Conservation (phyloP, 2,329 filamentous ascomycete genomes). For the Plenodomus lindquistii region DNA sequence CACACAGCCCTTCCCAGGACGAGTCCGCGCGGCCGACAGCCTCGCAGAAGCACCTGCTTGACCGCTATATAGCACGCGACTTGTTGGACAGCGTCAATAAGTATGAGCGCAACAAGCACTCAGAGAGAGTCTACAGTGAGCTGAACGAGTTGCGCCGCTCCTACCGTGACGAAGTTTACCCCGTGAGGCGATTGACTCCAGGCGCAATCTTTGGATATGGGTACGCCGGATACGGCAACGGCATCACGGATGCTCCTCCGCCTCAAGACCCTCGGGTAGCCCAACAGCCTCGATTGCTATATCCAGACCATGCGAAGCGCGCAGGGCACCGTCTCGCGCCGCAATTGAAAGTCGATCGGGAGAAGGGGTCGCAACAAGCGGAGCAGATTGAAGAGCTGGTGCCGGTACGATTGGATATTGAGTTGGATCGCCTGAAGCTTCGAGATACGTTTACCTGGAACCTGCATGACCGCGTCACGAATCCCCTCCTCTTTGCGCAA, state of each 20-base stretch:
- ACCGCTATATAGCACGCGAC: slow-evolving; percentile 69
- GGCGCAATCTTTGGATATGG: slow-evolving; percentile 68
- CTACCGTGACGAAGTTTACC: slow-evolving; percentile 55
- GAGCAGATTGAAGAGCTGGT: slow-evolving; percentile 91
- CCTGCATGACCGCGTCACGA: slow-evolving; percentile 83
- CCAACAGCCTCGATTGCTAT: slow-evolving; percentile 63
- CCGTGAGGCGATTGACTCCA: slow-evolving; percentile 61
- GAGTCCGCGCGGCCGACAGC: slow-evolving; percentile 42
- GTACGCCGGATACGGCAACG: slow-evolving; percentile 88
- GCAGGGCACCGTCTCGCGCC: slow-evolving; percentile 77
- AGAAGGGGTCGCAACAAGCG: slow-evolving; percentile 80
- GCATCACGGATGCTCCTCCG: slow-evolving; percentile 64
- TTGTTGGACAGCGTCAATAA: slow-evolving; percentile 61
- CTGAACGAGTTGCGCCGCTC: slow-evolving; percentile 32
- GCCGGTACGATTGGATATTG: slow-evolving; percentile 87
- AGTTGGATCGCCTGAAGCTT: slow-evolving; percentile 92
- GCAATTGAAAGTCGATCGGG: slow-evolving; percentile 75
- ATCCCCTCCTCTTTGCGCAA: slow-evolving; percentile 79
- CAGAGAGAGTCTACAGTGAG: slow-evolving; percentile 69
- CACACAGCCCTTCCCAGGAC: slow-evolving; percentile 43
- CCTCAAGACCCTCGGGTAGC: slow-evolving; percentile 57
- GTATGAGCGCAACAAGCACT: slow-evolving; percentile 50
- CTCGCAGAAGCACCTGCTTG: slow-evolving; percentile 54
- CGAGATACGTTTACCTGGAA: slow-evolving; percentile 99
- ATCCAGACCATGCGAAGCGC: slow-evolving; percentile 75